phyloP scores from a whole-genome alignment of 768 basidiomycete species.

The Collybia sp. region DNA sequence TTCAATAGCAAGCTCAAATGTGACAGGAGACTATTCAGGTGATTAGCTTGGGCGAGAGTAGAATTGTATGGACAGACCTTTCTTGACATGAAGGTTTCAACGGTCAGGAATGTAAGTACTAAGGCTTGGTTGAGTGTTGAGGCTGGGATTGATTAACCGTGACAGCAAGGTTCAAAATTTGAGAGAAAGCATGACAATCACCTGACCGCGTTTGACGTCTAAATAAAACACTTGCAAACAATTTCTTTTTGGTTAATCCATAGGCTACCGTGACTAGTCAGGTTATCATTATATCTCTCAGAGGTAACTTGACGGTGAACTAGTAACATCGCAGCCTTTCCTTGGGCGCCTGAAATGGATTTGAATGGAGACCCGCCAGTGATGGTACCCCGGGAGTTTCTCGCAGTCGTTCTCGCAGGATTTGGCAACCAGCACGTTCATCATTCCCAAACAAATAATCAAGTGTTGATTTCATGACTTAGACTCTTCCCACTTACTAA shows the following conservation, averaged over 20 bases:
- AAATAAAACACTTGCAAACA: constrained; percentile 9
- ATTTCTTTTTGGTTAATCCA: constrained; percentile 2
- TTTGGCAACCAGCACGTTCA: constrained; percentile 87
- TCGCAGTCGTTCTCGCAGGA: constrained; percentile 84
- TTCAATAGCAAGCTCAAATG: background rate
- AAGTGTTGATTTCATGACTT: constrained; percentile 3
- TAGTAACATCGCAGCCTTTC: too few species aligned
- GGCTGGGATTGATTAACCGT: background rate
- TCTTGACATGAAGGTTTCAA: too few species aligned
- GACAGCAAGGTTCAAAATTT: background rate
- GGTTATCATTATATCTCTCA: too few species aligned
- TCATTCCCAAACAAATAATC: background rate
- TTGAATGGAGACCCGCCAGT: constrained; percentile 52
- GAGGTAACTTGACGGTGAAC: too few species aligned
- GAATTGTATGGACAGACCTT: too few species aligned
- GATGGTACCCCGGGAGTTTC: constrained; percentile 68
- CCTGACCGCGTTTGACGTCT: constrained; percentile 1
- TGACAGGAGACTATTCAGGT: too few species aligned
- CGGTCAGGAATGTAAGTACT: background rate
- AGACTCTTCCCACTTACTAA: constrained; percentile 74
- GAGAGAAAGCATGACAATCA: background rate
- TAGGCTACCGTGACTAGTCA: too few species aligned
- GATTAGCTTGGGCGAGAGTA: too few species aligned
- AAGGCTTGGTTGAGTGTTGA: background rate
- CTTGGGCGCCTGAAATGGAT: constrained; percentile 42